Evolutionary conservation across 768 basidiomycete genomes (phyloP).

Genomic region (Punctularia strigosozonata): DNA sequence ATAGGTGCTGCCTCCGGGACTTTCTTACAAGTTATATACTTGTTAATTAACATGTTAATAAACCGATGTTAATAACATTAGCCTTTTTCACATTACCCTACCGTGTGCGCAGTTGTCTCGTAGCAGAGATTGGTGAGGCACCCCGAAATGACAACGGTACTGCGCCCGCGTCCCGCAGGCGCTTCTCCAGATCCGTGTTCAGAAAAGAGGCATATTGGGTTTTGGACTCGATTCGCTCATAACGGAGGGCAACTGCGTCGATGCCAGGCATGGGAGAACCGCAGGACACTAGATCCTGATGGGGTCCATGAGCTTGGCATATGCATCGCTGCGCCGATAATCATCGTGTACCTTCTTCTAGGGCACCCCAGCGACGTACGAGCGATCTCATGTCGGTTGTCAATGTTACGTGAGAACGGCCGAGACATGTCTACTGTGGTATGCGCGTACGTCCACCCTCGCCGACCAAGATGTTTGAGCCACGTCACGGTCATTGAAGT

Average conservation of each 20-base stretch:
- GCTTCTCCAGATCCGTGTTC: background rate
- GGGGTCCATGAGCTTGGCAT: background rate
- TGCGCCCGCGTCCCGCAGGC: background rate
- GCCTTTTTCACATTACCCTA: slow-evolving; percentile 1
- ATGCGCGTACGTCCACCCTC: too few relatives aligned
- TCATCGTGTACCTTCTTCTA: background rate
- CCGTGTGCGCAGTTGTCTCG: background rate
- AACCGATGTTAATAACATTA: background rate
- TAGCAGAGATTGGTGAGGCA: background rate
- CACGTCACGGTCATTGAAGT: too few relatives aligned
- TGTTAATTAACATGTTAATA: slow-evolving; percentile 1
- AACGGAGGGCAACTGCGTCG: background rate
- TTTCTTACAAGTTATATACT: slow-evolving; percentile 1
- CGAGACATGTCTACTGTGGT: too few relatives aligned
- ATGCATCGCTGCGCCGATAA: background rate
- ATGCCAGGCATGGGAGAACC: background rate
- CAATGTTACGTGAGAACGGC: too few relatives aligned
- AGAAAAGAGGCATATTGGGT: background rate
- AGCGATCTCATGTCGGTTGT: background rate
- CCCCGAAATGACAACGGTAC: background rate
- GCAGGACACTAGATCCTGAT: background rate
- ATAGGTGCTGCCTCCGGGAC: background rate
- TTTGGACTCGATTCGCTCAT: background rate
- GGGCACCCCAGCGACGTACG: background rate
- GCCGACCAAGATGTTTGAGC: too few relatives aligned